Conservation (phyloP, 805 yeast species). For the Starmerella riodocensis region DNA sequence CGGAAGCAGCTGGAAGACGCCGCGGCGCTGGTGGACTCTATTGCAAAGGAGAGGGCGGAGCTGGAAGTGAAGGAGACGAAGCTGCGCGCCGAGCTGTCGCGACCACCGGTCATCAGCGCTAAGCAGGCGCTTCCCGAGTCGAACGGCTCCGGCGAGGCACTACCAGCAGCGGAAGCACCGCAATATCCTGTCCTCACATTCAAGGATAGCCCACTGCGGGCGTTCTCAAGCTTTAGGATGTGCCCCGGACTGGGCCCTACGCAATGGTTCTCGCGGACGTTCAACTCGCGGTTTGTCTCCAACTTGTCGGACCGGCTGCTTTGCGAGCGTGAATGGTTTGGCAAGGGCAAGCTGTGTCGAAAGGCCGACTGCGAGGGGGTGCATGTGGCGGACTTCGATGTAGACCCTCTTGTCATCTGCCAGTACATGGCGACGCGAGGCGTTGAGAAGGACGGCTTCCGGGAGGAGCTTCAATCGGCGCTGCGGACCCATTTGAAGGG, state of each 20-base stretch:
- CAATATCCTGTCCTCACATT: slow-evolving; percentile 5
- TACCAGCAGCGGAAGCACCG: neutral
- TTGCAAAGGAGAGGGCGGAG: slow-evolving; percentile 3
- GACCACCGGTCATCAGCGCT: slow-evolving; percentile 1
- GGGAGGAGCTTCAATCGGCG: slow-evolving; percentile 8
- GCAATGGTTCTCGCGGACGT: slow-evolving; percentile 15
- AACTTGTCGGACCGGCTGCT: slow-evolving; percentile 6
- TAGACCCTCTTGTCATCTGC: slow-evolving; percentile 7
- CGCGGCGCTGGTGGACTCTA: slow-evolving; percentile 1
- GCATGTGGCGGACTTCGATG: slow-evolving; percentile 18
- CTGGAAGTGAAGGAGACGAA: slow-evolving; percentile 9
- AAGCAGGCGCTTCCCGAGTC: too few species aligned
- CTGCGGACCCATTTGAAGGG: slow-evolving; percentile 2
- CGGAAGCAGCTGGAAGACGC: slow-evolving; percentile 4
- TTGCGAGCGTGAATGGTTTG: slow-evolving; percentile 15
- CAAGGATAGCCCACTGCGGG: slow-evolving; percentile 13
- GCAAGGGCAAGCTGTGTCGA: slow-evolving; percentile 4
- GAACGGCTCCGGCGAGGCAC: too few species aligned
- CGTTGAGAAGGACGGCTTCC: slow-evolving; percentile 7
- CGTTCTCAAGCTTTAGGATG: slow-evolving; percentile 18
- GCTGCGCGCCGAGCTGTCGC: slow-evolving; percentile 4
- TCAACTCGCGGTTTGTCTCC: slow-evolving; percentile 17
- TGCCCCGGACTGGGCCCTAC: slow-evolving; percentile 10
- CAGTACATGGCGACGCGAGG: slow-evolving; percentile 16
- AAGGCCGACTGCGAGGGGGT: slow-evolving; percentile 12